Conservation (phyloP, 2,329 filamentous ascomycete species). For the Xylaria sp. region DNA sequence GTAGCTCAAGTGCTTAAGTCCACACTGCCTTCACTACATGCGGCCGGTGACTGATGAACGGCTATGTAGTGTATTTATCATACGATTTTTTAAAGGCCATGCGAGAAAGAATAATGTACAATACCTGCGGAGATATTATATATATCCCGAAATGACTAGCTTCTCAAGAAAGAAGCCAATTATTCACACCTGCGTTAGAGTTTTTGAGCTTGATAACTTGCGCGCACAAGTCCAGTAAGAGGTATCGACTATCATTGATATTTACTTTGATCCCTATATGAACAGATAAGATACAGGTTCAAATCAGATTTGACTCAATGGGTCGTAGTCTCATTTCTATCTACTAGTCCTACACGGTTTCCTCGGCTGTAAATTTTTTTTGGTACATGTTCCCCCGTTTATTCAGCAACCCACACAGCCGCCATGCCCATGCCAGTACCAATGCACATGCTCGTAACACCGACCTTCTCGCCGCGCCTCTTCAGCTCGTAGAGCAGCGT, state of each 20-base stretch:
- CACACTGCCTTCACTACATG: too few relatives aligned
- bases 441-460: constrained; percentile 95
- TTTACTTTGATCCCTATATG: too few relatives aligned
- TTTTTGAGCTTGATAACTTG: neutral
- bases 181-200: neutral
- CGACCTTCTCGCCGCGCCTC: constrained; percentile 84
- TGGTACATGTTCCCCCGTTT: constrained; percentile 49
- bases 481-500: constrained; percentile 91
- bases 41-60: too few relatives aligned
- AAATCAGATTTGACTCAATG: constrained; percentile 1
- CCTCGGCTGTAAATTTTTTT: neutral
- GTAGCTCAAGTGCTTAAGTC: too few relatives aligned
- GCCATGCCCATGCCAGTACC: constrained; percentile 99
- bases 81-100: too few relatives aligned
- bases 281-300: constrained; percentile 11
- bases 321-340: neutral
- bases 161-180: neutral
- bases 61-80: too few relatives aligned
- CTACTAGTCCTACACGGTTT: constrained; percentile 23
- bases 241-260: neutral
- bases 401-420: constrained; percentile 94
- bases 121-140: too few relatives aligned
- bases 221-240: neutral
- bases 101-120: too few relatives aligned
- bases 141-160: neutral